phyloP scores from a whole-genome alignment of 345 rosid genomes.

The sweet orange (Citrus sinensis) region DVS_A1.0 CM039166.1:9726001-9726500 shows the following conservation, averaged over 20 bases:
- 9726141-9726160: not conserved
- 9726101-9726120: not conserved
- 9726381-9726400: conserved; percentile 82
- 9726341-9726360: not conserved
- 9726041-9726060: not conserved
- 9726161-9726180: not conserved
- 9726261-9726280: not conserved
- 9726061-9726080: not conserved
- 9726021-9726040: not conserved
- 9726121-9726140: not conserved
- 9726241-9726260: not conserved
- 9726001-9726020: conserved; percentile 73
- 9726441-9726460: conserved; percentile 96
- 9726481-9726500: conserved; percentile 91
- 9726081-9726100: not conserved
- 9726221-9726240: not conserved
- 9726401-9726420: conserved; percentile 97
- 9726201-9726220: not conserved
- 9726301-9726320: not conserved
- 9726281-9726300: not conserved
- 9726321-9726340: not conserved
- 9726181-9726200: not conserved
- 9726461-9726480: conserved; percentile 98
- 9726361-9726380: not conserved
- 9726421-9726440: conserved; percentile 92